phyloP scores from a whole-genome alignment of 345 rosid species.

The Syzygium jambos region DNA sequence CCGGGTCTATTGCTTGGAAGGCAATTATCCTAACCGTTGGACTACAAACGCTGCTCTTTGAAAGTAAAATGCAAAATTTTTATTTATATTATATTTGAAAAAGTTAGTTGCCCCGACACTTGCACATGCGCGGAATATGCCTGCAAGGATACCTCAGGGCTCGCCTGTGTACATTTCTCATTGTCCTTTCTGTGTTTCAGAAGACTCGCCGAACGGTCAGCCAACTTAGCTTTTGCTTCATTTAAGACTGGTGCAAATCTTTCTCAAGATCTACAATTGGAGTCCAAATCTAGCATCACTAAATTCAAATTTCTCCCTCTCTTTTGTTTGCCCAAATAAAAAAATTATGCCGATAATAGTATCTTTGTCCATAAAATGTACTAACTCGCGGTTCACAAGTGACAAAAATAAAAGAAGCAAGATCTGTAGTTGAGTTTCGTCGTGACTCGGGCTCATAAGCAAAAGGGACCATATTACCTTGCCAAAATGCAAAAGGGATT shows the following conservation, averaged over 20 bases:
- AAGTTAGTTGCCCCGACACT: fast-evolving
- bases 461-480: too few species aligned
- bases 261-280: neutral
- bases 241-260: neutral
- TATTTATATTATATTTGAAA: neutral
- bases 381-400: neutral
- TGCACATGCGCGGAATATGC: neutral
- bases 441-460: neutral
- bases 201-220: neutral
- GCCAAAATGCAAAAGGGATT: neutral
- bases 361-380: neutral
- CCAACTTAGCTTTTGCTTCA: neutral
- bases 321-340: neutral
- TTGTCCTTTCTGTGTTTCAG: neutral
- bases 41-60: conserved; percentile 41
- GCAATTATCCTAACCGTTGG: conserved; percentile 91
- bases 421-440: neutral
- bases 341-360: neutral
- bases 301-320: neutral
- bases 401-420: neutral
- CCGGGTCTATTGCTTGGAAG: conserved; percentile 90
- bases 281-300: neutral
- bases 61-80: fast-evolving
- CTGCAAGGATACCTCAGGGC: neutral
- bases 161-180: neutral